A percentile compares a stretch with the other conserved stretches of the same genome.
phyloP scores from a whole-genome alignment of 345 rosid genomes.

The Aurinia saxatilis region DNA sequence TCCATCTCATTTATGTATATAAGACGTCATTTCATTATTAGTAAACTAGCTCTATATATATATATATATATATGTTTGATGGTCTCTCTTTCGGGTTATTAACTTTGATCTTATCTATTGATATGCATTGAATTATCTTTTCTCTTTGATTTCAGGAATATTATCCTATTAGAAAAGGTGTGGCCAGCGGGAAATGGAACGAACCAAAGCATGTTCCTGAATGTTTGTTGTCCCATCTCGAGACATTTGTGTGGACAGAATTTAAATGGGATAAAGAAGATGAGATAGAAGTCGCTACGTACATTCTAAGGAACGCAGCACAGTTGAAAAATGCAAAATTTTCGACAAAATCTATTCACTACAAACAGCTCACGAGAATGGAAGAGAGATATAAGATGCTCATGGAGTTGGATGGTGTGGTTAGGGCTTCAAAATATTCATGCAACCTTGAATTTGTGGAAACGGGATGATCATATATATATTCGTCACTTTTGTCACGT shows the following conservation, averaged over 20 bases:
- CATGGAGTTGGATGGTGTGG: background rate
- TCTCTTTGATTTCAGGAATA: too few species aligned
- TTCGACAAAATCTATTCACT: background rate
- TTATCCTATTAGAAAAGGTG: too few species aligned
- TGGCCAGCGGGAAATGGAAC: background rate
- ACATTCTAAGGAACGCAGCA: background rate
- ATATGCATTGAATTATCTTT: background rate
- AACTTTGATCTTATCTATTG: too few species aligned
- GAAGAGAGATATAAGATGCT: background rate
- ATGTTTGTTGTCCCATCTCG: background rate
- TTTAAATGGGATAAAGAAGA: background rate
- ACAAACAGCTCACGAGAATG: background rate
- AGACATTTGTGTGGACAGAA: background rate
- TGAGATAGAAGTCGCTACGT: background rate
- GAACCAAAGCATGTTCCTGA: too few species aligned
- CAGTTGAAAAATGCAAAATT: background rate
- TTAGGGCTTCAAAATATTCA: too few species aligned
- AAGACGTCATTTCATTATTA: background rate
- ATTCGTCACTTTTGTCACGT: background rate
- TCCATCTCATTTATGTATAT: conserved; percentile 9
- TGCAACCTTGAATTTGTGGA: background rate
- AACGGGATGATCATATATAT: background rate
- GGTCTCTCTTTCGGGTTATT: too few species aligned
- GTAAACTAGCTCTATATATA: too few species aligned
- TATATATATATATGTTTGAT: background rate